Base-by-base conservation (phyloP, 192 early-diverging fungal species). In the Podochytrium sp. region DNA sequence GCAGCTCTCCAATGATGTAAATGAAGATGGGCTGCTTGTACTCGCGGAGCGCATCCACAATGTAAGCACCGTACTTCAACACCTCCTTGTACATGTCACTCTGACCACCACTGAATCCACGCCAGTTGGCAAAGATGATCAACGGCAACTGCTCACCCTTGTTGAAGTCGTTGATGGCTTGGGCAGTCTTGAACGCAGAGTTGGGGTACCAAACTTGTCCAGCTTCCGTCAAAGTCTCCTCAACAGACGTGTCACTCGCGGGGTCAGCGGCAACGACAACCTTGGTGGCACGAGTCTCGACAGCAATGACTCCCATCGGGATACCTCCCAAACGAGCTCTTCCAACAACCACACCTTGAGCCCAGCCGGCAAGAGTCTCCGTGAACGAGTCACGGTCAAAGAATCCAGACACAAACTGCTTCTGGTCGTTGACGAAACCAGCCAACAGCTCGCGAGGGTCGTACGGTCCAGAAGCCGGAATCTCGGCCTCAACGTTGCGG, bases 101-200 rank as follows among this genome's bases (percentile, higher is more conserved):
- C 81, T 99, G 97, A 69, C 97, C 97, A 63, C 97, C 97, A 33
- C 94, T 95, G 89, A 99, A 99, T 58, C 96, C 97, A 84, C 97
- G 94, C 97, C 97, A 99, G 93, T 99, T 99, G 80, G 97, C 97
- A 90, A 99, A 97, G 81, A 99, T 93, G 74, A 99, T 95, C 77
- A 99, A 84, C 25, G 97, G 97, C 69, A 99, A 85, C 75, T 96
- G 95, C 82, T 99, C 97, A 78, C 97, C 97, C 74, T 96, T 93
- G 88, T 98, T 97, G 53, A 99, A 98, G 84, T 99, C 97, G 76
- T 93, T 92, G 81, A 99, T 99, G 0, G 97, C 96, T 84, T 99
- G 97, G 16, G 97, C 95, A 27, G 97, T 99, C 87, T 99, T 99
- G 87, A 89, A 99, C n/a, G 97, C 93, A 49, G 94, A 96, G 89